Evolutionary conservation across 345 rosid species (phyloP).

Genomic region (Populus deltoides): DNA sequence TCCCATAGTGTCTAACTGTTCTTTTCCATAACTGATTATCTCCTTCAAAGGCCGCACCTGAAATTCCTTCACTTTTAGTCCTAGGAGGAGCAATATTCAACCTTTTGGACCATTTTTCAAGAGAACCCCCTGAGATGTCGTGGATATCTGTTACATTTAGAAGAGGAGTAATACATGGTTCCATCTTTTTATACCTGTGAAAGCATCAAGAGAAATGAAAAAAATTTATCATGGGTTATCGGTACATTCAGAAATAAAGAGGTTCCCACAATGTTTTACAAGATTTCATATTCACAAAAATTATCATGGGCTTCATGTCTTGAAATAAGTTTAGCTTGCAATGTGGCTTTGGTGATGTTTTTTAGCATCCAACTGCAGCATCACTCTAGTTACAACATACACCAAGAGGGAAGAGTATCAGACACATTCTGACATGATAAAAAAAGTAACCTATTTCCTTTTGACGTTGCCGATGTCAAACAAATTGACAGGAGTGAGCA

Average conservation of each 20-base stretch:
- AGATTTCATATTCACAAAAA: no score
- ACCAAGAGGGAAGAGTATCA: not conserved
- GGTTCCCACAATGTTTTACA: no score
- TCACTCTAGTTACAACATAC: not conserved
- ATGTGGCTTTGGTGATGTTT: not conserved
- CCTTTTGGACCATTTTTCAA: slow-evolving; percentile 51
- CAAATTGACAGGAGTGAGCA: no score
- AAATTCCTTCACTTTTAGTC: slow-evolving; percentile 36
- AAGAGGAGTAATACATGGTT: slow-evolving; percentile 56
- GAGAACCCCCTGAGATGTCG: slow-evolving; percentile 37
- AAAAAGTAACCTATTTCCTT: no score
- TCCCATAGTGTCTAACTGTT: slow-evolving; percentile 40
- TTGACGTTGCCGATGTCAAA: no score
- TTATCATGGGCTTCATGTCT: no score
- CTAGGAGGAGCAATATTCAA: slow-evolving; percentile 41
- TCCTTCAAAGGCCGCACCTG: slow-evolving; percentile 29
- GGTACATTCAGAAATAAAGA: no score
- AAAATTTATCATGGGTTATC: not conserved
- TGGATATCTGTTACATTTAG: slow-evolving; percentile 25
- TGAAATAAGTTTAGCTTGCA: not conserved
- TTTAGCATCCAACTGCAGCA: not conserved
- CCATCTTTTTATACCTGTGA: slow-evolving; percentile 54
- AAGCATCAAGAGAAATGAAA: not conserved
- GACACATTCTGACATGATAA: not conserved
- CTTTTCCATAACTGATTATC: slow-evolving; percentile 47